Conservation (phyloP, 2,329 filamentous ascomycete species). For the Xylaria sp. region DNA sequence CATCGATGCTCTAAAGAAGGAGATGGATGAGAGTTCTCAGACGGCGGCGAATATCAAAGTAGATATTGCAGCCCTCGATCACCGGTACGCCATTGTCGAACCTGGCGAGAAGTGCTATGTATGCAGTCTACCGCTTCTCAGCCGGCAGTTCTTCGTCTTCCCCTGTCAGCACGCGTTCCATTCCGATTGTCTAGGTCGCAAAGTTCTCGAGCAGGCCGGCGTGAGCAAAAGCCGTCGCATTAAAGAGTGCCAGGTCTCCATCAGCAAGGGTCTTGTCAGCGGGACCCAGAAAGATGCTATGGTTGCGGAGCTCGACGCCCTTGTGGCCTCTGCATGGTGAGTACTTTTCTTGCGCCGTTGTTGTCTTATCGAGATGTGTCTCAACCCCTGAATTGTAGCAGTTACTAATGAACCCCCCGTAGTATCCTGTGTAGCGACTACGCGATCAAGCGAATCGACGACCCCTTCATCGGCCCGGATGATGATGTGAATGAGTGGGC, state of each 20-base stretch:
- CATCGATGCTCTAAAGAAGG: slow-evolving; percentile 86
- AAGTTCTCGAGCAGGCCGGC: slow-evolving; percentile 84
- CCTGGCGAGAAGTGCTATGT: slow-evolving; percentile 94
- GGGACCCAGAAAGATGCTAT: slow-evolving; percentile 81
- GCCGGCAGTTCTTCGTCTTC: slow-evolving; percentile 96
- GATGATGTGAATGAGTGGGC: slow-evolving; percentile 87
- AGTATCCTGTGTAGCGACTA: slow-evolving; percentile 95
- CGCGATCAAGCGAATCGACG: slow-evolving; percentile 92
- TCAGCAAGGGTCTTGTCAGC: slow-evolving; percentile 77
- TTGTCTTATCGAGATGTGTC: slow-evolving; percentile 5
- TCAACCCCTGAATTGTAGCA: slow-evolving; percentile 11
- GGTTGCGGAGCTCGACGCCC: slow-evolving; percentile 87
- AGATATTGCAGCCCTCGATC: slow-evolving; percentile 86
- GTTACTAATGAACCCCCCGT: slow-evolving; percentile 40
- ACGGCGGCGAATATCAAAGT: slow-evolving; percentile 91
- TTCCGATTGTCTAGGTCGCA: slow-evolving; percentile 88
- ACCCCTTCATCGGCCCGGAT: slow-evolving; percentile 81
- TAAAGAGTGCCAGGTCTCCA: slow-evolving; percentile 83
- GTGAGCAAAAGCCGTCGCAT: slow-evolving; percentile 81
- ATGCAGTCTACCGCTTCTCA: slow-evolving; percentile 85
- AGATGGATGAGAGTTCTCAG: slow-evolving; percentile 94
- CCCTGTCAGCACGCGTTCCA: slow-evolving; percentile 99
- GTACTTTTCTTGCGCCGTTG: slow-evolving; percentile 43
- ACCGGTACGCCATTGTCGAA: slow-evolving; percentile 94
- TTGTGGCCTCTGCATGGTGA: slow-evolving; percentile 90